Evolutionary conservation across 2,329 filamentous ascomycete genomes (phyloP), one percentile per base, ranked within the genome.

Genomic region (Tolypocladium inflatum): DNA sequence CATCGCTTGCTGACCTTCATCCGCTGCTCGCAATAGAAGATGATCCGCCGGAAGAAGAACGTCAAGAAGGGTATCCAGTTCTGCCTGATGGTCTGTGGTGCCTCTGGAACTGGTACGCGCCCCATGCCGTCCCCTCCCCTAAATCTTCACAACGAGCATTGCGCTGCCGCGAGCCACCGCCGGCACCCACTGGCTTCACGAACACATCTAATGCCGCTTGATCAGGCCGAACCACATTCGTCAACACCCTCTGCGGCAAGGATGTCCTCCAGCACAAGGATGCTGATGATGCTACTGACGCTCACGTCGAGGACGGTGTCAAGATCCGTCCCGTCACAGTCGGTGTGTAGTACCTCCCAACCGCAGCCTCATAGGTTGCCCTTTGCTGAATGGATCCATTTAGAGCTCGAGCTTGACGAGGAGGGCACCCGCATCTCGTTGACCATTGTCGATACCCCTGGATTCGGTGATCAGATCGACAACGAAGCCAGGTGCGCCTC

Each of bases 21-120:
- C 58, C 35, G 30, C 57, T 58, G 62, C 76, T 55, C 42, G 48
- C 30, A 39, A 42, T 43, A 91, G 86, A 90, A 95, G 78, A 94
- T 96, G 89, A 92, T 97, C 75, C 92, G 94, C 80, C 89, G 91
- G 79, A 99, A 99, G 93, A 99, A 99, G 90, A 97, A 99, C 85
- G 93, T 99, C 80, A 97, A 97, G 89, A 97, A 97, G 86, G 94
- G 94, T 74, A 97, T 99, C 73, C 94, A 99, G 83, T 99, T 99
- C 82, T 97, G 92, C 78, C 79, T 99, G 85, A 99, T 99, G 94
- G 94, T 99, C 71, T 97, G 94, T 75, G 94, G 94, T 81, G 94
- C 94, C 74, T 97, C 93, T 68, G 94, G 94, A 77, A 97, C 94
- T 78, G 94, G 91, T 96, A 86, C 71, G 83, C 59, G 60, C 60